A percentile compares a stretch with the other conserved stretches of the same genome.
phyloP scores from a whole-genome alignment of 2,329 filamentous ascomycete species.

The Scedosporium boydii region DNA sequence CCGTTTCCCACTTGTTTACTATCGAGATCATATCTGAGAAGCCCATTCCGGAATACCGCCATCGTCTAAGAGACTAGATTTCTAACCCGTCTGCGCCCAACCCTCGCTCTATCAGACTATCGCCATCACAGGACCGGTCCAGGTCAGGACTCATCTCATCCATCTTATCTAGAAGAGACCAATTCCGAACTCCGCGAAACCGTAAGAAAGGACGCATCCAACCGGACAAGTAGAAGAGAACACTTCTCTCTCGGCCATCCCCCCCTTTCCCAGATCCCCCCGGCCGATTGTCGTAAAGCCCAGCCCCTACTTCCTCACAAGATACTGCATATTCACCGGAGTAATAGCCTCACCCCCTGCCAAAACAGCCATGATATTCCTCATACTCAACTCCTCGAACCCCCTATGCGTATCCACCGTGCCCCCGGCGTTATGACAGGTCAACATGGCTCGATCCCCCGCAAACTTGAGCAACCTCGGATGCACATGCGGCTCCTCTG shows the following conservation, averaged over 20 bases:
- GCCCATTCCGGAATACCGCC: not conserved
- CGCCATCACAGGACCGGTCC: too few species aligned
- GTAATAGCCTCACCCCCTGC: slow-evolving; percentile 41
- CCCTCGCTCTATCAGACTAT: not conserved
- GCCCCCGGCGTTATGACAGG: slow-evolving; percentile 60
- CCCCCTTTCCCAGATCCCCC: not conserved
- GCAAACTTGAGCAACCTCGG: slow-evolving; percentile 31
- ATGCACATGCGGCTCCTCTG: slow-evolving; percentile 47
- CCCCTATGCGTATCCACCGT: slow-evolving; percentile 57
- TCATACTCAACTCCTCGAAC: slow-evolving; percentile 58
- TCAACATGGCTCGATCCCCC: slow-evolving; percentile 42
- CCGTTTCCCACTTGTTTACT: too few species aligned
- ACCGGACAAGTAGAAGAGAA: too few species aligned
- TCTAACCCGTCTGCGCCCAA: not conserved
- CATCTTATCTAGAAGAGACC: too few species aligned
- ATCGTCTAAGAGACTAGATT: not conserved
- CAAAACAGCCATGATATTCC: slow-evolving; percentile 54
- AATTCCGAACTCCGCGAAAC: too few species aligned
- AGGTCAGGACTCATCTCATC: too few species aligned
- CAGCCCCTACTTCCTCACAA: slow-evolving; percentile 18
- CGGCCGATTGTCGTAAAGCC: not conserved
- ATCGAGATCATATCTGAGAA: too few species aligned
- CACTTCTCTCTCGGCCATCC: not conserved
- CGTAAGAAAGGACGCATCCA: too few species aligned
- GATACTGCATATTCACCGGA: slow-evolving; percentile 51